These are phyloP conservation scores for Hylodesmum podocarpum DNA, from an alignment of 306 rosid species.

Conservation along the genomic window DNA sequence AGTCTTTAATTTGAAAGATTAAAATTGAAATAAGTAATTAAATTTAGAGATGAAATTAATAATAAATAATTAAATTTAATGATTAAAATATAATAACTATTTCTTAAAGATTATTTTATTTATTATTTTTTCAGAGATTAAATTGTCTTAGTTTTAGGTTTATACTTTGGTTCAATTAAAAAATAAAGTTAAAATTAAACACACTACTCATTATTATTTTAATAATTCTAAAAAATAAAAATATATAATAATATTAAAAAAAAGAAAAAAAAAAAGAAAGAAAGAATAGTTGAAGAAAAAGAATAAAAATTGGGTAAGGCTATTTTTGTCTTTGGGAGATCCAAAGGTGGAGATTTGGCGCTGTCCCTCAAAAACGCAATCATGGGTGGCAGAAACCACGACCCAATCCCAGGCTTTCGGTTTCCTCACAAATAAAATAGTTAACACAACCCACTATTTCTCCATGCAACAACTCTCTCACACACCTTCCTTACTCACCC, in stretches of 20 bases:
- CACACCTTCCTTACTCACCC: not conserved
- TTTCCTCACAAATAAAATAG: conserved; percentile 32
- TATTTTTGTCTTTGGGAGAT: not conserved
- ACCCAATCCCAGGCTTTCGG: conserved; percentile 27
- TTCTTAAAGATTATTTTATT: no score
- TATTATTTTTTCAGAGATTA: no score
- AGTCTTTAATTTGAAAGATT: no score
- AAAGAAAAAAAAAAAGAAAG: not conserved
- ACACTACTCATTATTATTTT: no score
- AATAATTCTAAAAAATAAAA: not conserved
- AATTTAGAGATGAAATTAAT: no score
- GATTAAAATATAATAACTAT: no score
- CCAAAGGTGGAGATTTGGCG: conserved; percentile 3
- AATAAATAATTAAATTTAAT: no score
- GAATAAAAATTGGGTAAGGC: not conserved
- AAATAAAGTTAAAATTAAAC: no score
- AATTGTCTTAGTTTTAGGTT: no score
- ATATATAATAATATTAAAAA: not conserved
- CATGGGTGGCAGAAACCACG: conserved; percentile 44
- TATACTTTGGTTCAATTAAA: no score
- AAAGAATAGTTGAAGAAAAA: not conserved
- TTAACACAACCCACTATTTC: not conserved
- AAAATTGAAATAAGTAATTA: no score
- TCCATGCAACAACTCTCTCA: not conserved
- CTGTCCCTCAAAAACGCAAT: conserved; percentile 44